Evolutionary conservation across 768 basidiomycete genomes (phyloP).

Genomic region (Leccinum sublutescens): DNA sequence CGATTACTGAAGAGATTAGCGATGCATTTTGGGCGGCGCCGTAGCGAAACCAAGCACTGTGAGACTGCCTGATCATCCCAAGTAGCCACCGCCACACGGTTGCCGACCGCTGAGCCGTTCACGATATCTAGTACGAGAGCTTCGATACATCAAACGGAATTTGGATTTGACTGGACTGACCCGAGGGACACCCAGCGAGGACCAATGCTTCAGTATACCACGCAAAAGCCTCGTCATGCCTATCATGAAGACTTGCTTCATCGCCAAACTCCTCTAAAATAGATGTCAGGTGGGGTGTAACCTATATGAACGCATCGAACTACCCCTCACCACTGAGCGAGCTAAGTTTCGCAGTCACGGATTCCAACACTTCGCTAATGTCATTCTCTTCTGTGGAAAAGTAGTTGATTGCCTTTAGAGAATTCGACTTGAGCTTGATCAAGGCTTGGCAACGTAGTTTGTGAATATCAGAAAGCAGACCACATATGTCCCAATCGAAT

Average conservation of each 20-base stretch:
- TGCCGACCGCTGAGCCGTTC: neutral
- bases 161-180: neutral
- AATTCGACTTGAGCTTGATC: too few species aligned
- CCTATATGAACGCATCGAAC: neutral
- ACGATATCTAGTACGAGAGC: slow-evolving; percentile 1
- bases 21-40: neutral
- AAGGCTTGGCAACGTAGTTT: neutral
- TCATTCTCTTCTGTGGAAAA: too few species aligned
- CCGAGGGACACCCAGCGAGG: slow-evolving; percentile 1
- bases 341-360: too few species aligned
- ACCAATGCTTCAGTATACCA: slow-evolving; percentile 14
- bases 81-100: too few species aligned
- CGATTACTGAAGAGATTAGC: slow-evolving; percentile 10
- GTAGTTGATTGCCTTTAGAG: too few species aligned
- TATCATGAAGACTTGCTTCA: neutral
- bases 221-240: slow-evolving; percentile 4
- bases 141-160: neutral
- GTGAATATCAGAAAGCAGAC: slow-evolving; percentile 1
- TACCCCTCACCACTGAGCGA: slow-evolving; percentile 2
- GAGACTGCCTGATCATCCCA: neutral
- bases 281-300: neutral
- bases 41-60: neutral
- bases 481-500: slow-evolving; percentile 10
- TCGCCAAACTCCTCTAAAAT: slow-evolving; percentile 14
- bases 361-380: too few species aligned